Evolutionary conservation across 176 grass and related monocot genomes (phyloP).

Genomic region (Raddia guianensis): DNA sequence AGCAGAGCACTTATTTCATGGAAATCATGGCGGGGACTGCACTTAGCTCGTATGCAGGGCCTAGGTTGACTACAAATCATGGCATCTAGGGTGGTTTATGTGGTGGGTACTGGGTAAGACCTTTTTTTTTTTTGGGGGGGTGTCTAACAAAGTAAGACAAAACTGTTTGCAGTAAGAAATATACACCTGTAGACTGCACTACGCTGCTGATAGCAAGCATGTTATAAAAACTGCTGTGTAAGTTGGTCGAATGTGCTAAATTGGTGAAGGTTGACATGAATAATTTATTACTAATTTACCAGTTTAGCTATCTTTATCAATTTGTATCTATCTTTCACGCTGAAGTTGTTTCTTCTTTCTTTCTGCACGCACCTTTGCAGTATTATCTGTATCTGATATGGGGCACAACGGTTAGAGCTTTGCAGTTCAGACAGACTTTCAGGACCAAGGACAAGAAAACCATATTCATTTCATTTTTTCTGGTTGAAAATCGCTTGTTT

Average conservation of each 20-base stretch:
- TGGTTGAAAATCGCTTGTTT: background rate
- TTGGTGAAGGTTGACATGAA: background rate
- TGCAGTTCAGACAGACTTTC: slow-evolving; percentile 2
- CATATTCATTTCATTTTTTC: background rate
- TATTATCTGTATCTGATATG: background rate
- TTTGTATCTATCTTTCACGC: slow-evolving; percentile 4
- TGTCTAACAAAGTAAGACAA: background rate
- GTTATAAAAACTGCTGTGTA: background rate
- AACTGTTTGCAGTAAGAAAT: background rate
- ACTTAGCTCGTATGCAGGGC: too few relatives aligned
- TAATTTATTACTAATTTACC: background rate
- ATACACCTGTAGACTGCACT: background rate
- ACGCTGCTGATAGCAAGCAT: background rate
- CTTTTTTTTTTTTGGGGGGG: too few relatives aligned
- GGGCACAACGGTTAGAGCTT: background rate
- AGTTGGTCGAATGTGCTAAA: background rate
- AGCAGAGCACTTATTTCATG: too few relatives aligned
- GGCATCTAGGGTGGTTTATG: background rate
- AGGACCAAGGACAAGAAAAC: slow-evolving; percentile 8
- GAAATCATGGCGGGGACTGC: too few relatives aligned
- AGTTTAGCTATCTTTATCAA: background rate
- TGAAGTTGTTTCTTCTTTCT: background rate
- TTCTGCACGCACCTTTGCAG: background rate
- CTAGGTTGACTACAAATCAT: too few relatives aligned
- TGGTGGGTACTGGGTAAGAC: background rate